Percentiles rank a stretch among this genome's conserved stretches.
Evolutionary conservation across 176 grass and related monocot species (phyloP).

Genomic region (Coix lacrymajobi): DNA sequence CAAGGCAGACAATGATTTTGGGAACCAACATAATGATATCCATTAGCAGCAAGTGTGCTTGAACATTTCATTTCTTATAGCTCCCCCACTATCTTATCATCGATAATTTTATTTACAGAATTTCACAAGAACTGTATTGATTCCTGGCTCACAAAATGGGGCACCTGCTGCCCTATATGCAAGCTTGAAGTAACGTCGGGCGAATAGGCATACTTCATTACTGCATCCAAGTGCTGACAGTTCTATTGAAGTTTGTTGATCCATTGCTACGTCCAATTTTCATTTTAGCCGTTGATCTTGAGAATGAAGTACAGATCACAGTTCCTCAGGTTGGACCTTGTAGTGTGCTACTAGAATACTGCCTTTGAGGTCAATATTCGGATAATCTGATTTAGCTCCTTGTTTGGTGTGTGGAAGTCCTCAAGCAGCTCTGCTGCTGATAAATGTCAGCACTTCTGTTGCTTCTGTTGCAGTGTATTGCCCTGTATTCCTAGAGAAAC

Average conservation of each 20-base stretch:
- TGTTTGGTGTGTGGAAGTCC: neutral
- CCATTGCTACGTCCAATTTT: neutral
- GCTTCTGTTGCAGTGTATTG: neutral
- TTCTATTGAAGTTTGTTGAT: neutral
- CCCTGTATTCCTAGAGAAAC: neutral
- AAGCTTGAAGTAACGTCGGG: slow-evolving; percentile 52
- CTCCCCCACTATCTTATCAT: neutral
- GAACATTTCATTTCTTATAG: neutral
- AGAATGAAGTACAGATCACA: neutral
- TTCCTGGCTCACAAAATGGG: slow-evolving; percentile 84
- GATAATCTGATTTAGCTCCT: neutral
- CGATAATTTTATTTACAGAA: slow-evolving; percentile 33
- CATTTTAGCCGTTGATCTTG: neutral
- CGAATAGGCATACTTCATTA: slow-evolving; percentile 21
- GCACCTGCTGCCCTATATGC: slow-evolving; percentile 79
- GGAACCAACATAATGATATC: neutral
- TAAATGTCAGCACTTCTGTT: neutral
- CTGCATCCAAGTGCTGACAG: neutral
- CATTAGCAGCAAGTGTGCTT: neutral
- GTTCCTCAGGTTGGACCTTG: neutral
- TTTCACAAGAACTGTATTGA: slow-evolving; percentile 77
- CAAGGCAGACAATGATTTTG: neutral
- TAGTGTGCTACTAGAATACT: neutral
- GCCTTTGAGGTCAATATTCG: neutral
- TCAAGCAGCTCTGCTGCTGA: neutral